phyloP scores from a whole-genome alignment of 768 basidiomycete genomes.

The Tulasnella sp. region DNA sequence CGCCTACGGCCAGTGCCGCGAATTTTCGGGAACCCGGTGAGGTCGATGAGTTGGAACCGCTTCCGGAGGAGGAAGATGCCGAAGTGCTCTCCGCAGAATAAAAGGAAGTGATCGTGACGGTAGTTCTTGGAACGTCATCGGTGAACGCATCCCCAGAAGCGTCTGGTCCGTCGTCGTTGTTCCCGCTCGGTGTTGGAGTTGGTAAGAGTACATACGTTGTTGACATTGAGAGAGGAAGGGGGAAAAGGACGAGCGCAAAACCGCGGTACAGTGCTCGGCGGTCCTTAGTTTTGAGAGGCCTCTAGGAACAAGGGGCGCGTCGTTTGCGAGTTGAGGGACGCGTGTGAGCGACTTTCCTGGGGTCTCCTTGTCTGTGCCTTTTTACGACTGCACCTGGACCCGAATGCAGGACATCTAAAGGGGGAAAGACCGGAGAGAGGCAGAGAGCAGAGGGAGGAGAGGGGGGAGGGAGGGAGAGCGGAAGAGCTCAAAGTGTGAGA shows the following conservation, averaged over 20 bases:
- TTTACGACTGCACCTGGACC: neutral
- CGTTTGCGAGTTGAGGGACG: neutral
- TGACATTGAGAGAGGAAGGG: neutral
- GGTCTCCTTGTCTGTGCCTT: neutral
- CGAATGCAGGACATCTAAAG: neutral
- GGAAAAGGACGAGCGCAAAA: neutral
- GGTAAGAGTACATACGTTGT: neutral
- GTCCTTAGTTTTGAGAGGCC: neutral
- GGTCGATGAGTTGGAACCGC: neutral
- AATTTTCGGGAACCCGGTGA: slow-evolving; percentile 3
- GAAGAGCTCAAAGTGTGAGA: neutral
- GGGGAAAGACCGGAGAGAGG: neutral
- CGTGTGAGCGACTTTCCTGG: neutral
- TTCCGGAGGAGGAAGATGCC: neutral
- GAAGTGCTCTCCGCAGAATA: neutral
- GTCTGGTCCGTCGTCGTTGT: neutral
- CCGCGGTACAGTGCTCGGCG: too few relatives aligned
- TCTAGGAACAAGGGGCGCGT: neutral
- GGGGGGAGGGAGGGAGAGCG: neutral
- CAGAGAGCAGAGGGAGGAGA: neutral
- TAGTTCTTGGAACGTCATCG: slow-evolving; percentile 6
- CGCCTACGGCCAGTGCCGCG: slow-evolving; percentile 4
- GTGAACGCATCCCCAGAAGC: neutral
- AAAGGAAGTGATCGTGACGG: slow-evolving; percentile 20
- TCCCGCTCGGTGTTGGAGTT: neutral